Percentiles rank a stretch among this genome's conserved stretches.
Evolutionary conservation across 192 early-diverging fungal species (phyloP).

Genomic region (Dimargaris xerosporica): DNA sequence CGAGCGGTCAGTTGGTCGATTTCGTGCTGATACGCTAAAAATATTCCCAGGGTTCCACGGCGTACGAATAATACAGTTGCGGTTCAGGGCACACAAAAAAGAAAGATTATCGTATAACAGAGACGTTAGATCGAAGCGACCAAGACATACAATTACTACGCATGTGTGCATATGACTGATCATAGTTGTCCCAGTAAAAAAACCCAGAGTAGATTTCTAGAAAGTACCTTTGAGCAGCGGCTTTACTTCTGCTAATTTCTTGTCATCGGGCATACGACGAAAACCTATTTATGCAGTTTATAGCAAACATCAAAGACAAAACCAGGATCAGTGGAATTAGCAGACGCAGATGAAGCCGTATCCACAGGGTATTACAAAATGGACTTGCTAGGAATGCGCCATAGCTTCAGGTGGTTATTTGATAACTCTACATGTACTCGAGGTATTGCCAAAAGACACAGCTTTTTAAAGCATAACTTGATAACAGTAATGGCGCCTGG

Average conservation of each 20-base stretch:
- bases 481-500: neutral
- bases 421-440: neutral
- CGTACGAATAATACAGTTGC: no score
- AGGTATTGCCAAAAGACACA: neutral
- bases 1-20: slow-evolving; percentile 78
- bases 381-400: neutral
- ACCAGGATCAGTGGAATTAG: neutral
- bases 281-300: slow-evolving; percentile 39
- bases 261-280: slow-evolving; percentile 55
- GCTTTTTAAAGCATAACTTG: neutral
- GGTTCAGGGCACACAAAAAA: no score
- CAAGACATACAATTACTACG: no score
- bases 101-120: no score
- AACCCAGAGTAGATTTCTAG: no score
- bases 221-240: slow-evolving; percentile 45
- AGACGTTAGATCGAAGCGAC: no score
- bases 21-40: slow-evolving; percentile 69
- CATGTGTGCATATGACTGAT: no score
- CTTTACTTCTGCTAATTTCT: slow-evolving; percentile 66
- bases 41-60: slow-evolving; percentile 6
- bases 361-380: neutral
- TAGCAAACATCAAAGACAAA: neutral
- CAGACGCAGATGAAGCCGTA: neutral
- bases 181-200: no score
- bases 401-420: neutral